Evolutionary conservation across 305 asterid species (phyloP), one percentile per base, ranked within the genome.

Genomic region (Coffea humblotiana): DNA sequence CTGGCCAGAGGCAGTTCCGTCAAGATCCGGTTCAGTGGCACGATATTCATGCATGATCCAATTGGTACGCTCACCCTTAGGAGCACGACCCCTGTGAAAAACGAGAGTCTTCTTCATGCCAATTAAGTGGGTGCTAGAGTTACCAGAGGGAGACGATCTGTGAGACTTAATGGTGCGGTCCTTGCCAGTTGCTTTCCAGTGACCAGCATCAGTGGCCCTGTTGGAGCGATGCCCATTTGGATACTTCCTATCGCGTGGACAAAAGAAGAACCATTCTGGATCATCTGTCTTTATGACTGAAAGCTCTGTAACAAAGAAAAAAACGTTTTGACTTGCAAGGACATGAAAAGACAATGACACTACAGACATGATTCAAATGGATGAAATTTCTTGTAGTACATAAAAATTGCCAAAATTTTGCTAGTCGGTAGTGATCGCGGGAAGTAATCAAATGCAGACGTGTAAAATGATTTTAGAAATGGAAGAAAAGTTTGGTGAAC

Each of bases 1-100:
- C 93, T 92, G 97, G 79, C 91, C 92, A 87, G 92, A 87, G 78
- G 84, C 84, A 40, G 89, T 90, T 78, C 94, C 97, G 81, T 92
- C 94, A 84, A 90, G 97, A 84, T 90, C 94, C 11, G 93, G 92
- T 84, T 89, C 93, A 45, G 92, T 90, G 71, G 89, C 89, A 68
- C 95, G 95, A 86, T 92, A 92, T 85, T 92, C 97, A 79, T 92
- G 97, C 94, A 92, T 89, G 79, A 92, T 86, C 95, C 95, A 92
- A 83, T 84, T 86, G 8, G 94, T 90, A 10, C 95, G 94, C 80
- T 89, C 91, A 25, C 92, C 97, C 83, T 88, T 88, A 5, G 97
- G 97, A 60, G 97, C 97, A 77, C 97, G 93, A 68, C 97, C 97
- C 88, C 74, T 87, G 85, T 90, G 79, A 84, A 90, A 92, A 82